Evolutionary conservation across 2,329 filamentous ascomycete genomes (phyloP).

Genomic region (Xylaria multiplex): DNA sequence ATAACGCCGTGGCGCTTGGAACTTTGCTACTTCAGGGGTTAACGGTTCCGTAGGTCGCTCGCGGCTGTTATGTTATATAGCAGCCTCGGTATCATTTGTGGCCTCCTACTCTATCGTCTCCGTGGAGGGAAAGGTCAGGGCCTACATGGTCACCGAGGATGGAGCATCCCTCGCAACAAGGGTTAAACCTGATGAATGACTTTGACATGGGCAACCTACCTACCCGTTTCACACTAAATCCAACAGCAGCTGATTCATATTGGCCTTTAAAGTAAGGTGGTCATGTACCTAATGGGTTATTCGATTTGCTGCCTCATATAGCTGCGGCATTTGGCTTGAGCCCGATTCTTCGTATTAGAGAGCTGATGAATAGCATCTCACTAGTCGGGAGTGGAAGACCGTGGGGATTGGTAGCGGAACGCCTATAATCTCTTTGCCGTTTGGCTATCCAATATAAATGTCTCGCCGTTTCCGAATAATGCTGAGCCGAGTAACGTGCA

Average conservation of each 20-base stretch:
- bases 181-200: not conserved
- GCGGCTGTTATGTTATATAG: not conserved
- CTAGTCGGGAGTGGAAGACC: not conserved
- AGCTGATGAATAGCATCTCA: not conserved
- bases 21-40: too few relatives aligned
- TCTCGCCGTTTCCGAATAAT: not conserved
- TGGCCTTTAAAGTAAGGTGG: too few relatives aligned
- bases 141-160: not conserved
- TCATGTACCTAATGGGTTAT: not conserved
- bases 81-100: too few relatives aligned
- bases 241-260: not conserved
- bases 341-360: not conserved
- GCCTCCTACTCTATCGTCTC: not conserved
- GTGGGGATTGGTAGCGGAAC: not conserved
- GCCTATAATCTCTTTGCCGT: not conserved
- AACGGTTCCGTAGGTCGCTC: not conserved
- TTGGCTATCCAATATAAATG: too few relatives aligned
- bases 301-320: constrained; percentile 6
- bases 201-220: not conserved
- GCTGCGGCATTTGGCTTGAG: not conserved
- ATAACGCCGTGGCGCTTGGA: too few relatives aligned
- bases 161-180: not conserved
- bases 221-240: too few relatives aligned
- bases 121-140: not conserved
- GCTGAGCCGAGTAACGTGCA: not conserved